Evolutionary conservation across 306 rosid genomes (phyloP).

Genomic region (Lagenaria siceraria): DNA sequence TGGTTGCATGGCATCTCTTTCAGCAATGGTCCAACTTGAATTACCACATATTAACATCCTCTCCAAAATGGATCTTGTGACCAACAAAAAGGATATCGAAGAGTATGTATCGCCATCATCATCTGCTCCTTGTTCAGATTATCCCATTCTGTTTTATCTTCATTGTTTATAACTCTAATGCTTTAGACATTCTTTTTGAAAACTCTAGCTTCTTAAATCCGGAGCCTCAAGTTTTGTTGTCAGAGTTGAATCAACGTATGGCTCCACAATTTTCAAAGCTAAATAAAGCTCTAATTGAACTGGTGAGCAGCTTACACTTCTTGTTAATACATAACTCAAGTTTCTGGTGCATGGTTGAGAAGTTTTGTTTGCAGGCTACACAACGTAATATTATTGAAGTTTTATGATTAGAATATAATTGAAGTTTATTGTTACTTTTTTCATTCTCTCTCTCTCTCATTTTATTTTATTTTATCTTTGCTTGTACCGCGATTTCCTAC

Average conservation of each 20-base stretch:
- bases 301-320: conserved; percentile 21
- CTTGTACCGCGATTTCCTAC: neutral
- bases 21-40: conserved; percentile 87
- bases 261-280: conserved; percentile 81
- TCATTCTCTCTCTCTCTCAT: neutral
- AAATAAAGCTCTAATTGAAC: conserved; percentile 75
- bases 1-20: conserved; percentile 84
- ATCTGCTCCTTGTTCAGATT: neutral
- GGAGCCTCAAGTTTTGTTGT: conserved; percentile 53
- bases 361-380: neutral
- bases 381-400: neutral
- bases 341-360: neutral
- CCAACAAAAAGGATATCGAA: conserved; percentile 61
- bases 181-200: neutral
- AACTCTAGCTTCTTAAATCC: conserved; percentile 59
- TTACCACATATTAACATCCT: conserved; percentile 87
- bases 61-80: conserved; percentile 88
- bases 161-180: neutral
- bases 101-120: conserved; percentile 28
- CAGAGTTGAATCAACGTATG: conserved; percentile 73
- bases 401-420: neutral
- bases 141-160: neutral
- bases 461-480: too few species aligned
- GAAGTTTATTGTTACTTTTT: neutral
- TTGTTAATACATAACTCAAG: neutral